Evolutionary conservation across 2,329 filamentous ascomycete species (phyloP).

Genomic region (Cytospora schulzeri): DNA sequence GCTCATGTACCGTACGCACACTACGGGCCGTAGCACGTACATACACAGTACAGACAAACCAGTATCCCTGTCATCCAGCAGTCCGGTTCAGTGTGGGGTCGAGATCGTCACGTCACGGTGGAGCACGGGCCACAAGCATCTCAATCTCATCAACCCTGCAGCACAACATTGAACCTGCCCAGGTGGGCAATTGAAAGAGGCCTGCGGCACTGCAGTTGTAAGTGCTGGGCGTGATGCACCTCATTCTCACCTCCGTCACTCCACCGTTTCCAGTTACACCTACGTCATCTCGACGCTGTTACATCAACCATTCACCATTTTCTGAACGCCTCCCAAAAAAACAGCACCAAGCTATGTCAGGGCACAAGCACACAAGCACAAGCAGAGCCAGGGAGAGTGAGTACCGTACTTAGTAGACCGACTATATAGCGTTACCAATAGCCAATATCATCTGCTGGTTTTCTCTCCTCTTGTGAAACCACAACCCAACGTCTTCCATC

Average conservation of each 20-base stretch:
- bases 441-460: background rate
- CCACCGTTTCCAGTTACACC: background rate
- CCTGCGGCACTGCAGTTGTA: no score
- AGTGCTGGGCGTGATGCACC: no score
- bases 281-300: background rate
- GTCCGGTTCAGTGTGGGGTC: background rate
- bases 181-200: no score
- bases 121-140: background rate
- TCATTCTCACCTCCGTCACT: background rate
- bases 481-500: background rate
- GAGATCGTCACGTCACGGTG: background rate
- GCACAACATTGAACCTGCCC: no score
- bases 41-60: no score
- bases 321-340: background rate
- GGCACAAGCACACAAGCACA: background rate
- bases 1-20: background rate
- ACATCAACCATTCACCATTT: conserved; percentile 1
- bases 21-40: no score
- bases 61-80: background rate
- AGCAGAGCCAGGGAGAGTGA: background rate
- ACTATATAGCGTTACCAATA: background rate
- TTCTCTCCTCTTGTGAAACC: background rate
- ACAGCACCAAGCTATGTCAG: background rate
- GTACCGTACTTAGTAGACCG: no score
- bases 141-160: background rate